Evolutionary conservation across 2,329 filamentous ascomycete species (phyloP).

Genomic region (Claviceps cyperi): DNA sequence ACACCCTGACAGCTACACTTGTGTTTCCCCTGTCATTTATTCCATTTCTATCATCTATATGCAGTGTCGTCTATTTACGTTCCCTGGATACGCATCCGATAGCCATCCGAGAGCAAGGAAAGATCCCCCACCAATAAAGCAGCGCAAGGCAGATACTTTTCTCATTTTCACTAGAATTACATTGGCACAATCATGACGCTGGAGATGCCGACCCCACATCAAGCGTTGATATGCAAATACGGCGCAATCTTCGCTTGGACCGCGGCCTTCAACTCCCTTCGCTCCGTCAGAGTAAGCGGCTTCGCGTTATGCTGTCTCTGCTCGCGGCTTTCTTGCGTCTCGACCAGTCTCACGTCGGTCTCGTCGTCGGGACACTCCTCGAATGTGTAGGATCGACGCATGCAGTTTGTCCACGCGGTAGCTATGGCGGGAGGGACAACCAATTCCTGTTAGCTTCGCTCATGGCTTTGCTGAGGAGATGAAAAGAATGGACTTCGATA

Average conservation of each 20-base stretch:
- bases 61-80: too few species aligned
- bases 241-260: conserved; percentile 22
- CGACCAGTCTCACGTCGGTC: conserved; percentile 29
- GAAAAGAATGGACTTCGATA: background rate
- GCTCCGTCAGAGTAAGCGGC: conserved; percentile 30
- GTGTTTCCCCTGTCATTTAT: too few species aligned
- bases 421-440: conserved; percentile 24
- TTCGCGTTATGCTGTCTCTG: conserved; percentile 26
- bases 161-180: too few species aligned
- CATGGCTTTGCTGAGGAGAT: background rate
- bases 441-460: too few species aligned
- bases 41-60: too few species aligned
- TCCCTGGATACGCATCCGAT: too few species aligned
- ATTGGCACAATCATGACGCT: too few species aligned
- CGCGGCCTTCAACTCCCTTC: conserved; percentile 27
- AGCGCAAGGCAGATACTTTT: too few species aligned
- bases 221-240: conserved; percentile 21
- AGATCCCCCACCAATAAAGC: too few species aligned
- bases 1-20: too few species aligned
- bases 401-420: conserved; percentile 62
- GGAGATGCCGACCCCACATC: background rate
- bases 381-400: conserved; percentile 56
- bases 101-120: too few species aligned
- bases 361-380: conserved; percentile 35
- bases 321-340: conserved; percentile 34